These are phyloP conservation scores for Aplosporella prunicola DNA, from an alignment of 2,329 filamentous ascomycete genomes.

Conservation along the genomic window DNA sequence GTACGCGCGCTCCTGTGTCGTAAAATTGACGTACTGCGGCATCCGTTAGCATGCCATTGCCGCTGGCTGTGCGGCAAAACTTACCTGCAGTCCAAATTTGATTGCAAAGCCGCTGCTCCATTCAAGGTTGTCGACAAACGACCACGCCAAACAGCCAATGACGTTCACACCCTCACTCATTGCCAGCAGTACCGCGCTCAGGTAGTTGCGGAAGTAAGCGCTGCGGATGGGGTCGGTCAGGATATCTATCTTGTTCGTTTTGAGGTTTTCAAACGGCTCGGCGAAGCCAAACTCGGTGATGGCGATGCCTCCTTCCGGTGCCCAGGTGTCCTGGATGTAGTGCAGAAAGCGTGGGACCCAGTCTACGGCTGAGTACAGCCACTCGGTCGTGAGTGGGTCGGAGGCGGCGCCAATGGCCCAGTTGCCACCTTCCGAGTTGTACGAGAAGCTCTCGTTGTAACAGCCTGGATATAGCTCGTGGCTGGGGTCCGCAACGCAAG, in stretches of 20 bases:
- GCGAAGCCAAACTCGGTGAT: slow-evolving; percentile 31
- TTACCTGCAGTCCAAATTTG: slow-evolving; percentile 26
- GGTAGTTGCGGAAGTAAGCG: slow-evolving; percentile 25
- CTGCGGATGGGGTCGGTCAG: slow-evolving; percentile 22
- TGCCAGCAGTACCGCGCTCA: slow-evolving; percentile 26
- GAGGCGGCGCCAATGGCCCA: slow-evolving; percentile 25
- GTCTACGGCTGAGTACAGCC: slow-evolving; percentile 28
- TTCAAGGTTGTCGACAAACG: slow-evolving; percentile 30
- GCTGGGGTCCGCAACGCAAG: slow-evolving; percentile 26
- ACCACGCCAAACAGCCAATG: slow-evolving; percentile 27
- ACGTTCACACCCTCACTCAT: slow-evolving; percentile 28
- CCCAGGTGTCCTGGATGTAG: slow-evolving; percentile 26
- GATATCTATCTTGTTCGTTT: slow-evolving; percentile 22
- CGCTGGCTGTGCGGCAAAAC: no score
- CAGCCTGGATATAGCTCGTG: slow-evolving; percentile 27
- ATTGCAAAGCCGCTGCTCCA: slow-evolving; percentile 23
- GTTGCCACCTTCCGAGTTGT: slow-evolving; percentile 16
- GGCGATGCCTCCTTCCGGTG: slow-evolving; percentile 21
- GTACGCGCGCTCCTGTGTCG: slow-evolving; percentile 25
- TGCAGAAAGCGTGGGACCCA: slow-evolving; percentile 26
- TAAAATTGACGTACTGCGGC: slow-evolving; percentile 27
- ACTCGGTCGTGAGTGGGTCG: slow-evolving; percentile 22
- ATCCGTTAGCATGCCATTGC: no score
- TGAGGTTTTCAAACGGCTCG: slow-evolving; percentile 25
- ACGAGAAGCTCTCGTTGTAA: slow-evolving; percentile 25